Base-by-base conservation (phyloP, 768 basidiomycete genomes). In the Suillus spraguei region DNA sequence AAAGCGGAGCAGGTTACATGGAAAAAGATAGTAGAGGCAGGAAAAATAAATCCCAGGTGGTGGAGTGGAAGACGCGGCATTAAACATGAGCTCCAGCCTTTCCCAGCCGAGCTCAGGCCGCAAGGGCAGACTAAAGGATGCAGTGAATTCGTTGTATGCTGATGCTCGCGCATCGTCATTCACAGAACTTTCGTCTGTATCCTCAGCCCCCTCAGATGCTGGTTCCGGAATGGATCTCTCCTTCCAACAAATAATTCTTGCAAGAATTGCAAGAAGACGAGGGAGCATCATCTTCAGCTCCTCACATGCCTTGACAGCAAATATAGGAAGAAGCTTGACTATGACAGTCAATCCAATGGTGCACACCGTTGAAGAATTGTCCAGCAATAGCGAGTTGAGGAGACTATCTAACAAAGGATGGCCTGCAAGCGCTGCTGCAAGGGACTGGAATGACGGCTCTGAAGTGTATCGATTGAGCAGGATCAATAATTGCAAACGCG, bases 11-110 rank as follows among this genome's bases (percentile, higher is more conserved):
- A 92, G 81, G 77, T 96, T 97, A 76, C 89, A 91, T 1, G 95
- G 95, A 79, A 93, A 97, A 55, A 95, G 85, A 69, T 94, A 95
- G 77, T 96, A 97, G 65, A 97, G 79, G 52, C 83, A 83, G 2
- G 89, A 88, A 77, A 95, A 95, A 70, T 85, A 92, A 50, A 79
- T 82, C 22, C 86, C 82, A 17, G 87, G 82, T 5, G 86, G 83
- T 20, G 92, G 90, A 2, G 85, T 77, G 35, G 79, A 75, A 16
- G 85, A 82, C 1, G 79, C 80, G 11, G 81, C 78, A 66, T 83
- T 78, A 71, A 91, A 87, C 1, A 85, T 80, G 68, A 80, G 78
- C 56, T 90, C 87, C 33, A 92, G 80, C 41, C 86, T 83, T 65
- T 85, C 76, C 92, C 92, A 94, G 22, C 81, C 70, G n/a, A 90